Conservation (phyloP, 257 asterid genomes). For the Penstemon newberryi region DNA sequence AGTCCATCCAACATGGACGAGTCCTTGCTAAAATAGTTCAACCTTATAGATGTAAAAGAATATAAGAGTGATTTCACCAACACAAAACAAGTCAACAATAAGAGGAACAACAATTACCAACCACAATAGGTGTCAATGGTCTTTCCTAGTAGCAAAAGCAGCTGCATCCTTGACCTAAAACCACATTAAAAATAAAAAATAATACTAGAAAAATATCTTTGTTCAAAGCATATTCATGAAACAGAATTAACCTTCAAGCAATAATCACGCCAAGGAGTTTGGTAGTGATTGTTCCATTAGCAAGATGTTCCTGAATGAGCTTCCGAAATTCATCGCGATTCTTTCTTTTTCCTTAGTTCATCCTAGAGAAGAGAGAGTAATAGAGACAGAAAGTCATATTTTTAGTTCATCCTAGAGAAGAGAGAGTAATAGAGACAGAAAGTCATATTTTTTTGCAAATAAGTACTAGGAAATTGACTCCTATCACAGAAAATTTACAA, state of each 20-base stretch:
- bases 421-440: not conserved
- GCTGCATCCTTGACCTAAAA: conserved; percentile 81
- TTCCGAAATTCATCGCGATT: conserved; percentile 97
- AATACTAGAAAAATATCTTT: not conserved
- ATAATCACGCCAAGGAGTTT: conserved; percentile 90
- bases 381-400: not conserved
- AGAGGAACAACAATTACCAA: conserved; percentile 35
- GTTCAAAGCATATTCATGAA: conserved; percentile 17
- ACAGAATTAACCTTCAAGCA: conserved; percentile 59
- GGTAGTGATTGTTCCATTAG: conserved; percentile 63
- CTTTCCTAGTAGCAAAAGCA: conserved; percentile 77
- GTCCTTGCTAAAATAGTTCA: too few species aligned
- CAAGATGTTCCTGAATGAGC: conserved; percentile 89
- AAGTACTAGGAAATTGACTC: conserved; percentile 6
- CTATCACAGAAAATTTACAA: conserved; percentile 22
- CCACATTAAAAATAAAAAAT: conserved; percentile 25
- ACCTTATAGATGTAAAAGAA: too few species aligned
- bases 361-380: conserved; percentile 19
- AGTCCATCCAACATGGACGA: conserved; percentile 1
- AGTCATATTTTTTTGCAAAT: conserved; percentile 6
- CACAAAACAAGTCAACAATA: conserved; percentile 1
- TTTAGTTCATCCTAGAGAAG: conserved; percentile 50
- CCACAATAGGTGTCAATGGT: conserved; percentile 95
- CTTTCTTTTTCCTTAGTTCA: conserved; percentile 80
- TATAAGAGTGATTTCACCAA: not conserved